Evolutionary conservation across 2,329 filamentous ascomycete species (phyloP), one percentile per base, ranked within the genome.

Genomic region (Byssothecium circinans): DNA sequence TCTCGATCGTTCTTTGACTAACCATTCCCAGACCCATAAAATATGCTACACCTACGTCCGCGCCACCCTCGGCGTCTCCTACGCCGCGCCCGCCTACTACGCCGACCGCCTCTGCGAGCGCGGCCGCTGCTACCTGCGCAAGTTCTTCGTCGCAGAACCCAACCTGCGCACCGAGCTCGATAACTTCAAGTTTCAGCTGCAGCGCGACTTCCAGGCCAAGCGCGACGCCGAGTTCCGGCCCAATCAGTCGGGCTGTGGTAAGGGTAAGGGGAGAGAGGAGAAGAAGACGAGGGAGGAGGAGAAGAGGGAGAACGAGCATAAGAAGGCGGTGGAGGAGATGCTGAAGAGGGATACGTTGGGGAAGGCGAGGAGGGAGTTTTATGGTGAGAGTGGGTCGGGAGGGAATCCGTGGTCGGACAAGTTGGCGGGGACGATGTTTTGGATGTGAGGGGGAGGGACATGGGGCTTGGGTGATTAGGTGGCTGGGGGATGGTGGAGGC

Each of bases 21-120:
- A 38, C 23, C 5, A 11, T 18, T 2, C 17, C 8, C 32, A 62
- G 56, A 71, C 68, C 0, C 56, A 68, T 47, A 30, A 52, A 1
- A 49, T 74, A 15, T 73, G 66, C 60, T 68, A 61, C 54, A 56
- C 58, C 5, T 74, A 70, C 41, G 63, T 56, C 8, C 56, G 65
- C 1, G 51, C 68, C 1, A 67, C 60, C 0, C 49, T 43, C 2
- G 59, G 54, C 0, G 67, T 74, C 1, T 71, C 68, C 0, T 74
- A 74, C 39, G 59, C 19, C 10, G 54, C 2, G 6, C 25, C 71
- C 0, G 63, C 72, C 0, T 74, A 74, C 61, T 69, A 69, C 45
- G 70, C 72, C 8, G 69, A 74, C 42, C 60, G 62, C 1, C 63
- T 75, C 2, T 74, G 70, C 49, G 71, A 73, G n/a, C 64, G 71